A percentile compares a stretch with the other conserved stretches of the same genome.
phyloP scores from a whole-genome alignment of 495 filamentous ascomycete species.

The Cudoniella acicularis region DNA sequence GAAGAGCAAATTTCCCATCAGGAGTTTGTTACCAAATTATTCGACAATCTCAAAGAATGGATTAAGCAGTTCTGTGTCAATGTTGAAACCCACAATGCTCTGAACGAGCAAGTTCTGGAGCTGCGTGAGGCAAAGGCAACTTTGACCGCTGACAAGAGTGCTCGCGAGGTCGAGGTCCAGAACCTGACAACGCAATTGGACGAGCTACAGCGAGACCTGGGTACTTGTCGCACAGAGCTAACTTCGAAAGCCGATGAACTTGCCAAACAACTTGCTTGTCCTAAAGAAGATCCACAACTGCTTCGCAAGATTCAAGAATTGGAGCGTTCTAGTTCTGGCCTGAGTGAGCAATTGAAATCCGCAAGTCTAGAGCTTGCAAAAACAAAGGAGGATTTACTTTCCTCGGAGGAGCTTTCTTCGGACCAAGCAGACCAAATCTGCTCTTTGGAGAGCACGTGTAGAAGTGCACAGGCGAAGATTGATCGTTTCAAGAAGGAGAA shows the following conservation, averaged over 20 bases:
- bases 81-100: constrained; percentile 4
- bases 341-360: constrained; percentile 16
- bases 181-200: constrained; percentile 18
- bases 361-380: constrained; percentile 16
- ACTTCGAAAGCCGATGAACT: constrained; percentile 18
- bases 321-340: constrained; percentile 6
- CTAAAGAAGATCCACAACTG: constrained; percentile 13
- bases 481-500: constrained; percentile 19
- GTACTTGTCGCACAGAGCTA: constrained; percentile 13
- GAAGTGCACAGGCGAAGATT: constrained; percentile 15
- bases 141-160: constrained; percentile 2
- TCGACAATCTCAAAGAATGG: constrained; percentile 14
- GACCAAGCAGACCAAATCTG: constrained; percentile 18
- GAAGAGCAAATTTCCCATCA: not conserved
- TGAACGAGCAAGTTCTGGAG: constrained; percentile 17
- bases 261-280: constrained; percentile 1
- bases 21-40: constrained; percentile 2
- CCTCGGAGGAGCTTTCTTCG: constrained; percentile 20
- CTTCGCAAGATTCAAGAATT: constrained; percentile 14
- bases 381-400: constrained; percentile 20
- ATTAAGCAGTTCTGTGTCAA: constrained; percentile 15
- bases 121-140: constrained; percentile 12
- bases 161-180: constrained; percentile 12
- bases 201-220: constrained; percentile 23
- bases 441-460: constrained; percentile 23